Base-by-base conservation (phyloP, 768 basidiomycete genomes). In the Mycena floridula region DNA sequence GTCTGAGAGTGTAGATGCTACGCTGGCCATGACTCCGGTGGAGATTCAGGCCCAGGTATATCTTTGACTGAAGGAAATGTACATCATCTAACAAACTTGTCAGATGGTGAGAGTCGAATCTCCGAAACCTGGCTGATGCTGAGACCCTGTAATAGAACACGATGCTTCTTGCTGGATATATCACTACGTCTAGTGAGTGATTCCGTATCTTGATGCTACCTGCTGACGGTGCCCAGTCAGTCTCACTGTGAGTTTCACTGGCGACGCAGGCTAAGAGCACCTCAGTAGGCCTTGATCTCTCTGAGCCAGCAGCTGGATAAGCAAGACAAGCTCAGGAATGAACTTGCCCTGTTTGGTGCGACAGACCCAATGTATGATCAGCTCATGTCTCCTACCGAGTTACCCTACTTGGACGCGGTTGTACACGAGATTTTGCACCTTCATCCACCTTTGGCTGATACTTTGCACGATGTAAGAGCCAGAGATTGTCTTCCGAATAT, bases 351-450 rank as follows among this genome's bases (percentile, higher is more conserved):
- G 50, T 25, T 42, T 50, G 32, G 15, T 15, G 50, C 4, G 42
- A 22, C 47, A 38, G 56, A 60, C 37, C 56, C 55, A 28, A 49
- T 47, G 15, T 58, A 57, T 50, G 58, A 59, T 24, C 49, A 60
- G 44, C 51, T 60, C 35, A 54, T 50, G 11, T 47, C 50, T 30
- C n/a, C n/a, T n/a, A n/a, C n/a, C n/a, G 56, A 47, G 9, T 40
- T 63, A 37, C 60, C 54, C 21, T 59, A 53, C 43, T 53, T 62
- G 24, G 61, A 61, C 42, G 61, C 61, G 6, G 63, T 74, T n/a
- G 58, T 63, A 0, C 65, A 65, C 37, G 73, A 74, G 48, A 63
- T 61, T 7, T 53, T 74, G 7, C 54, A 72, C 18, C 49, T 72
- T 3, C 70, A 73, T 46, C 64, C 72, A 6, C 64, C 69, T n/a